Conservation (phyloP, 2,329 filamentous ascomycete species). For the Ascochyta koolunga region DNA sequence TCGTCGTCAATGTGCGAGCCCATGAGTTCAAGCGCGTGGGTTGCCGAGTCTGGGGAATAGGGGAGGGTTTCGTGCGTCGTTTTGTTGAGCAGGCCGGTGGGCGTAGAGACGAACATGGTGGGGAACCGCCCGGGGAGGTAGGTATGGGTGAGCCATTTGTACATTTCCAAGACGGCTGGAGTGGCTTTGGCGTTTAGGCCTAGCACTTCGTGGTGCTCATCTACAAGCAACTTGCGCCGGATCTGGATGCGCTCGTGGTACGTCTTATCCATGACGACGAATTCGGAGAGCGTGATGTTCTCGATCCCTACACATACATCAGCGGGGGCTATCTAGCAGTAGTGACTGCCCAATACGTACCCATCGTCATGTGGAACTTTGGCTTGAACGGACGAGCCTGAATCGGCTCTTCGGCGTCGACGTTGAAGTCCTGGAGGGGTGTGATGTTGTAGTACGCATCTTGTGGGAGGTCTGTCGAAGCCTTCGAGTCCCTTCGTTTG, state of each 20-base stretch:
- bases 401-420: conserved; percentile 58
- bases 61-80: conserved; percentile 54
- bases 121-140: conserved; percentile 66
- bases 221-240: conserved; percentile 55
- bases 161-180: conserved; percentile 63
- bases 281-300: conserved; percentile 58
- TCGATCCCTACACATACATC: conserved; percentile 54
- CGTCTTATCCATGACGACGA: conserved; percentile 65
- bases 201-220: conserved; percentile 52
- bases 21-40: conserved; percentile 55
- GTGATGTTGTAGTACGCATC: conserved; percentile 51
- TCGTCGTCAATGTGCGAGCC: conserved; percentile 64
- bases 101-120: conserved; percentile 55
- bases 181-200: conserved; percentile 45
- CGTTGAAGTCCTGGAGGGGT: conserved; percentile 58
- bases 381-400: conserved; percentile 65
- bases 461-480: conserved; percentile 12
- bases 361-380: conserved; percentile 69
- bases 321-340: background rate
- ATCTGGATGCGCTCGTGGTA: conserved; percentile 60
- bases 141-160: conserved; percentile 58
- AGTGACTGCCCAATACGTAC: conserved; percentile 40
- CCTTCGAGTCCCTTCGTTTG: background rate
- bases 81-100: conserved; percentile 50
- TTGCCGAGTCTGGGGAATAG: conserved; percentile 42